Evolutionary conservation across 2,329 filamentous ascomycete genomes (phyloP).

Genomic region (Uncinocarpus reesii): DNA sequence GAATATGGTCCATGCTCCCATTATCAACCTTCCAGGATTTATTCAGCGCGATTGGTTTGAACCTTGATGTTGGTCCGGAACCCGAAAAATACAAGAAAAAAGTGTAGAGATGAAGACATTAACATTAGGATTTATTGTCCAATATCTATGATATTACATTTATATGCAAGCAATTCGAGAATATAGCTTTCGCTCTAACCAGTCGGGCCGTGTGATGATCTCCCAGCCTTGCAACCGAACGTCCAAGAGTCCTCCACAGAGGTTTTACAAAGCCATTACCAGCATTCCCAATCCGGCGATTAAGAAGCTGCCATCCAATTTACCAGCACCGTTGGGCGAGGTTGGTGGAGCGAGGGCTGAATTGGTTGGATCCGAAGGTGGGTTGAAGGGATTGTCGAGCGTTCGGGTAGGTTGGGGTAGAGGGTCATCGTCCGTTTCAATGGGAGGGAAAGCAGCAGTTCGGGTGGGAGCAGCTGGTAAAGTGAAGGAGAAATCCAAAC

Average conservation of each 20-base stretch:
- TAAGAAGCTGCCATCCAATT: constrained; percentile 11
- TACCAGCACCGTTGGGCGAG: constrained; percentile 1
- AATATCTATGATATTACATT: not conserved
- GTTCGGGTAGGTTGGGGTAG: not conserved
- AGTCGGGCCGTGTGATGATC: not conserved
- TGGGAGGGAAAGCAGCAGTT: not conserved
- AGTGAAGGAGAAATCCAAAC: not conserved
- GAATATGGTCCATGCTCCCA: no score
- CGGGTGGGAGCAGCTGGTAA: constrained; percentile 2
- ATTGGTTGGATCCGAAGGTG: not conserved
- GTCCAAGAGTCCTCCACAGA: not conserved
- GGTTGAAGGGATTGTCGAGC: not conserved
- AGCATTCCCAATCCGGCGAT: constrained; percentile 7
- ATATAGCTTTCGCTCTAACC: not conserved
- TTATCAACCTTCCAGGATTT: no score
- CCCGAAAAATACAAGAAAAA: no score
- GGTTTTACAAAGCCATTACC: constrained; percentile 5
- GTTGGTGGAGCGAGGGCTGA: not conserved
- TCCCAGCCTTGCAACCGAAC: not conserved
- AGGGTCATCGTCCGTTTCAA: not conserved
- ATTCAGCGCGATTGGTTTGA: no score
- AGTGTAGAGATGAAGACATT: no score
- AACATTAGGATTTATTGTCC: no score
- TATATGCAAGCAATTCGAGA: not conserved
- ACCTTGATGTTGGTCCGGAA: no score